These are phyloP conservation scores for Kwoniella botswanensis DNA, from an alignment of 768 basidiomycete species.

Conservation along the genomic window DNA sequence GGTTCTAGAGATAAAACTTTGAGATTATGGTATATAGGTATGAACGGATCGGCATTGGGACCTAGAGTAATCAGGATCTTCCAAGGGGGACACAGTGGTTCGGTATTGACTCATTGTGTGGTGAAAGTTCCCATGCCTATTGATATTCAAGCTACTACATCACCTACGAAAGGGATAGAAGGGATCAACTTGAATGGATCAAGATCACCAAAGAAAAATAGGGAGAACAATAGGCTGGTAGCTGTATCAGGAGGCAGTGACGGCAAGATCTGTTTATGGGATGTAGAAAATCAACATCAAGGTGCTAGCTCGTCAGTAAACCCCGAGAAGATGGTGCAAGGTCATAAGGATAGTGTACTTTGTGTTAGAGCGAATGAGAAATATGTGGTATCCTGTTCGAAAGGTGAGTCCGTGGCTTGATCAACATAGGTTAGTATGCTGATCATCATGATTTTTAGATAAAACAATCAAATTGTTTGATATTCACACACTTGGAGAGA, in stretches of 20 bases:
- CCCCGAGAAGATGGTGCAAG: slow-evolving; percentile 42
- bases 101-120: slow-evolving; percentile 43
- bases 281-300: slow-evolving; percentile 40
- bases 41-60: background rate
- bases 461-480: slow-evolving; percentile 53
- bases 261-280: slow-evolving; percentile 54
- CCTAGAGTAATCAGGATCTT: slow-evolving; percentile 54
- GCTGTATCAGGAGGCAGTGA: slow-evolving; percentile 55
- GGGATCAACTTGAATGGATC: background rate
- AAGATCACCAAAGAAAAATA: background rate
- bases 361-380: slow-evolving; percentile 52
- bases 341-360: slow-evolving; percentile 49
- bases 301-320: slow-evolving; percentile 11
- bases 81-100: slow-evolving; percentile 49
- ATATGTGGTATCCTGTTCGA: slow-evolving; percentile 54
- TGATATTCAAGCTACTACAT: no score
- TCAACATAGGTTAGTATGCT: no score
- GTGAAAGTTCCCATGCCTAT: slow-evolving; percentile 12
- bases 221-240: slow-evolving; percentile 13
- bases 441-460: slow-evolving; percentile 34
- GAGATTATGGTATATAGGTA: slow-evolving; percentile 44
- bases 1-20: slow-evolving; percentile 54
- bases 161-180: background rate
- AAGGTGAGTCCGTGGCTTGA: slow-evolving; percentile 35
- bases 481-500: slow-evolving; percentile 43